Evolutionary conservation across 805 yeast species (phyloP).

Genomic region (Suhomyces canberraensis): DNA sequence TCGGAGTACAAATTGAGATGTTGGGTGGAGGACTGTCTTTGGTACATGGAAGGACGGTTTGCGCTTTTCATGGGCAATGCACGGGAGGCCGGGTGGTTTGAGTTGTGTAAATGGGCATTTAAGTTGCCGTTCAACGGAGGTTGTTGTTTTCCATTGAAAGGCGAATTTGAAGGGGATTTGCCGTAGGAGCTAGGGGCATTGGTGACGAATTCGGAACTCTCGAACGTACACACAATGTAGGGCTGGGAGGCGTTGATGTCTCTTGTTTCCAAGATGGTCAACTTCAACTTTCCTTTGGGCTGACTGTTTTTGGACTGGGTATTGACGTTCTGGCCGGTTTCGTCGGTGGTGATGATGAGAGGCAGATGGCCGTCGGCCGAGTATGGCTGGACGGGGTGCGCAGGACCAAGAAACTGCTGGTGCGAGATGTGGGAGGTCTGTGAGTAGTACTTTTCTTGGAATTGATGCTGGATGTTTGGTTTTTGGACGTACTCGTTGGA

Average conservation of each 20-base stretch:
- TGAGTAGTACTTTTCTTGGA: conserved; percentile 10
- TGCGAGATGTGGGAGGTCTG: conserved; percentile 9
- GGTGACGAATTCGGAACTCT: conserved; percentile 85
- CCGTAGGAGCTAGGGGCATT: conserved; percentile 63
- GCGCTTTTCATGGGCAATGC: conserved; percentile 12
- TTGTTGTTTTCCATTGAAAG: conserved; percentile 10
- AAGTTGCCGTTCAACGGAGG: conserved; percentile 14
- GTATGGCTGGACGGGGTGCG: conserved; percentile 7
- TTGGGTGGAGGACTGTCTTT: conserved; percentile 36
- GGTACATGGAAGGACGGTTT: conserved; percentile 34
- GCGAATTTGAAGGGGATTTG: conserved; percentile 21
- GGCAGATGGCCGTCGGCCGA: conserved; percentile 17
- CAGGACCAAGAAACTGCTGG: neutral
- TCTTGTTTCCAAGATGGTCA: conserved; percentile 76
- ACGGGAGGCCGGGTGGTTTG: conserved; percentile 9
- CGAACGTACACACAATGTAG: conserved; percentile 88
- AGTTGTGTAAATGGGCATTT: conserved; percentile 7
- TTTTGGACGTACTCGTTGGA: conserved; percentile 11
- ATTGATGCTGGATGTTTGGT: conserved; percentile 12
- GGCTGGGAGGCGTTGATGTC: conserved; percentile 69
- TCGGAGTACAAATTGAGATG: conserved; percentile 28
- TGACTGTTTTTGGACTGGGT: conserved; percentile 27
- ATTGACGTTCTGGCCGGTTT: conserved; percentile 33
- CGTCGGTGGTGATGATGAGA: conserved; percentile 40
- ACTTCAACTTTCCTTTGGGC: conserved; percentile 81